phyloP scores from a whole-genome alignment of 345 rosid species.

The Brassica juncea region DNA sequence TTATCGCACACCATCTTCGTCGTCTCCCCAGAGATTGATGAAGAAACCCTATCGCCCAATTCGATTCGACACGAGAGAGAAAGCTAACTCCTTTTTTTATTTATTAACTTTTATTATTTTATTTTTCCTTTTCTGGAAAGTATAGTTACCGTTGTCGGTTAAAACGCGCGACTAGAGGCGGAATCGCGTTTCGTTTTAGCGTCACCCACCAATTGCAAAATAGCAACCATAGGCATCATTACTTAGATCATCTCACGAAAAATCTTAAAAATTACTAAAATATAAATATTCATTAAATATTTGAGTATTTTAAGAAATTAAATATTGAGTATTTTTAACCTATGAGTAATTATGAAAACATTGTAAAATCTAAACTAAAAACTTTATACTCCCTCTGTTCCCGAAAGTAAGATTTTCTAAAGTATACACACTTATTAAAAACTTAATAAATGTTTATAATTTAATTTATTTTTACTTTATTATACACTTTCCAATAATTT shows the following conservation, averaged over 20 bases:
- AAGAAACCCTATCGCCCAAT: constrained; percentile 32
- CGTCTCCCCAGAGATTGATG: not conserved
- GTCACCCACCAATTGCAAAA: not conserved
- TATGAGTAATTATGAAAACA: not conserved
- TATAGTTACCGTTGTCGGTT: not conserved
- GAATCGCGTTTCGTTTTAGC: not conserved
- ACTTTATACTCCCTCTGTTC: too few relatives aligned
- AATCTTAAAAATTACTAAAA: not conserved
- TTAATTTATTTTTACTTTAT: too few relatives aligned
- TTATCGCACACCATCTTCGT: constrained; percentile 85
- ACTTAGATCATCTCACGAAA: not conserved
- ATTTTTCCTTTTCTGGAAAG: not conserved
- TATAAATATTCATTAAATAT: not conserved
- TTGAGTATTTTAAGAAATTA: too few relatives aligned
- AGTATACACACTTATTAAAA: too few relatives aligned
- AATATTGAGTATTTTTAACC: not conserved
- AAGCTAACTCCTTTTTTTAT: not conserved
- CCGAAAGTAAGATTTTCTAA: too few relatives aligned
- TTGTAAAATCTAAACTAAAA: not conserved
- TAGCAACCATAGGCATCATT: not conserved
- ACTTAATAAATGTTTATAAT: too few relatives aligned
- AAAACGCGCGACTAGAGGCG: not conserved
- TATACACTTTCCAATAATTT: too few relatives aligned
- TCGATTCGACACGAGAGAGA: constrained; percentile 10
- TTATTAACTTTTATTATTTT: not conserved